Evolutionary conservation across 2,329 filamentous ascomycete species (phyloP).

Genomic region (Fusarium domesticum): DNA sequence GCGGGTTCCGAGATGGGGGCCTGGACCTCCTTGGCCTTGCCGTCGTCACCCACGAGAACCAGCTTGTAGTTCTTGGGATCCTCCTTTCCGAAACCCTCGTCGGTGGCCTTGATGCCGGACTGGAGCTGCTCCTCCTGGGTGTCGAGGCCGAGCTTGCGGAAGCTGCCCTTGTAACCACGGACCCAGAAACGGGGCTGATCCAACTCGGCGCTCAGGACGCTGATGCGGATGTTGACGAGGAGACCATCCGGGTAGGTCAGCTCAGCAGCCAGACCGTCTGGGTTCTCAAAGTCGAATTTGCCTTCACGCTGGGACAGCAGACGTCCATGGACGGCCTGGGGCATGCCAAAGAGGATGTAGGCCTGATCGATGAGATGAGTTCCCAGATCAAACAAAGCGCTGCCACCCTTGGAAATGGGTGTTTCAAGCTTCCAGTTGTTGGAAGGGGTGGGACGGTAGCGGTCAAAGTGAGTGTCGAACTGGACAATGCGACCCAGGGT

Average conservation of each 20-base stretch:
- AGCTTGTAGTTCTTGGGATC: constrained; percentile 57
- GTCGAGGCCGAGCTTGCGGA: constrained; percentile 69
- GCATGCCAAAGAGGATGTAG: constrained; percentile 67
- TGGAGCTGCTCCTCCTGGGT: constrained; percentile 73
- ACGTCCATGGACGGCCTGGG: constrained; percentile 63
- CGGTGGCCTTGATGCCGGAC: constrained; percentile 58
- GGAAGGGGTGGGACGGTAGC: constrained; percentile 60
- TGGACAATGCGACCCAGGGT: constrained; percentile 70
- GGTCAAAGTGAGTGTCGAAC: constrained; percentile 78
- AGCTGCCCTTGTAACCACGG: constrained; percentile 69
- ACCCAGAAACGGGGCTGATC: constrained; percentile 75
- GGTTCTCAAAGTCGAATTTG: constrained; percentile 44
- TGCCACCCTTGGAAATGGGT: constrained; percentile 59
- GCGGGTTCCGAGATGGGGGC: constrained; percentile 59
- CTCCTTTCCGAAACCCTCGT: constrained; percentile 65
- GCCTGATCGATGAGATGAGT: constrained; percentile 75
- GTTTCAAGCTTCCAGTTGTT: constrained; percentile 65
- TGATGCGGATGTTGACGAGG: constrained; percentile 67
- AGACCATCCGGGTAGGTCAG: constrained; percentile 63
- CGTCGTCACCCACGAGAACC: constrained; percentile 52
- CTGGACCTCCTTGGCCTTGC: constrained; percentile 46
- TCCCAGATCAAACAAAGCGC: constrained; percentile 71
- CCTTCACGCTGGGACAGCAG: constrained; percentile 63
- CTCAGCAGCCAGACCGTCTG: constrained; percentile 60
- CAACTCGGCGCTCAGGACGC: constrained; percentile 64